Evolutionary conservation across 192 early-diverging fungal genomes (phyloP).

Genomic region (Geranomyces variabilis): DNA sequence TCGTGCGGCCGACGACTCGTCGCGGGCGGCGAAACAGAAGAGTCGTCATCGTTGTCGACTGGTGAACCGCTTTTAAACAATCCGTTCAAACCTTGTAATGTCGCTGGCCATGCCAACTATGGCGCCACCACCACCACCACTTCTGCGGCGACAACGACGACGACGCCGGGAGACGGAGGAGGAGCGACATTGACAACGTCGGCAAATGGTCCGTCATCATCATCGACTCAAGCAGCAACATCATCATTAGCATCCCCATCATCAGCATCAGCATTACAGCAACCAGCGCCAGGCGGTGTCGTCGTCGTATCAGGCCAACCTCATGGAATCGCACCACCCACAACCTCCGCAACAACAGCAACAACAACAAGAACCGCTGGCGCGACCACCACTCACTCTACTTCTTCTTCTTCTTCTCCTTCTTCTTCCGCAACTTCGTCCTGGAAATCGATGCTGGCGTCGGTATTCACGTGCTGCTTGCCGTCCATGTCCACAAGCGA

Average conservation of each 20-base stretch:
- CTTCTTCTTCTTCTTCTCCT: no score
- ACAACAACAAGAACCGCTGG: neutral
- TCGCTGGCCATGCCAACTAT: constrained; percentile 1
- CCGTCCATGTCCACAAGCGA: neutral
- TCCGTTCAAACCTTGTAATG: neutral
- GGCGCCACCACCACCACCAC: neutral
- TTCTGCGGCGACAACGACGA: neutral
- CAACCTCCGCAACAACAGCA: neutral
- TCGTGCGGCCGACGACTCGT: no score
- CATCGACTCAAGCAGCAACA: no score
- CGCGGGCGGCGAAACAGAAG: no score
- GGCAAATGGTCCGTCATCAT: no score
- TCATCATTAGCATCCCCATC: no score
- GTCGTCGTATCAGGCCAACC: neutral
- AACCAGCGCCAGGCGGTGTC: no score
- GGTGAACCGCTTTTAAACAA: neutral
- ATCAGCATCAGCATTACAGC: no score
- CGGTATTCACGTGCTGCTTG: constrained; percentile 16
- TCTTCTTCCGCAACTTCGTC: no score
- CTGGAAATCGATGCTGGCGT: constrained; percentile 7
- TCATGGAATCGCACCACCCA: neutral
- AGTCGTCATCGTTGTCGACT: no score
- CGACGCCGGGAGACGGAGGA: neutral
- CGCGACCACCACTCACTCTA: neutral
- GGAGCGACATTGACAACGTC: no score